Percentiles rank a stretch among this genome's conserved stretches.
phyloP scores from a whole-genome alignment of 768 basidiomycete species.

The Boletus insuetus region DNA sequence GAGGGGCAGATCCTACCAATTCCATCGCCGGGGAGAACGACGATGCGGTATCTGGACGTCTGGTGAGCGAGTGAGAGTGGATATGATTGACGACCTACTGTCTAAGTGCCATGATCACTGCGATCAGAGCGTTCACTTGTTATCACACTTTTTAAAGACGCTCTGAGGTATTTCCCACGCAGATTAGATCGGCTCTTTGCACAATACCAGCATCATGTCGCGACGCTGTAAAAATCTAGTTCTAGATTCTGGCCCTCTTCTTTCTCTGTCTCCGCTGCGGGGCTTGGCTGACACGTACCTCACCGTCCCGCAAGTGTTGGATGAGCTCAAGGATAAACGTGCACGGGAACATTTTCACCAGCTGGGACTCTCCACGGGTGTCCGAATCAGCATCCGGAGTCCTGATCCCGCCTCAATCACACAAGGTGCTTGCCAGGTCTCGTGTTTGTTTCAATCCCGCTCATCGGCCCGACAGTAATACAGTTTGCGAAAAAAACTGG shows the following conservation, averaged over 20 bases:
- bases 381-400: slow-evolving; percentile 65
- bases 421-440: slow-evolving; percentile 43
- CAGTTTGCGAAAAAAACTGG: slow-evolving; percentile 94
- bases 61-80: slow-evolving; percentile 7
- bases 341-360: slow-evolving; percentile 85
- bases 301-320: slow-evolving; percentile 87
- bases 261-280: slow-evolving; percentile 86
- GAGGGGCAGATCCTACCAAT: slow-evolving; percentile 59
- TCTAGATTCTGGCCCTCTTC: slow-evolving; percentile 90
- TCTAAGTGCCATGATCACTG: slow-evolving; percentile 39
- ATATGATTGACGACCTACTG: slow-evolving; percentile 35
- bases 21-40: slow-evolving; percentile 92
- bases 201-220: slow-evolving; percentile 18
- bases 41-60: slow-evolving; percentile 71
- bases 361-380: slow-evolving; percentile 71
- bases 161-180: slow-evolving; percentile 1
- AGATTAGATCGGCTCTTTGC: slow-evolving; percentile 5
- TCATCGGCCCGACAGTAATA: slow-evolving; percentile 56
- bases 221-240: slow-evolving; percentile 75
- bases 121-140: background rate
- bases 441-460: slow-evolving; percentile 6
- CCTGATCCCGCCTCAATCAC: slow-evolving; percentile 70
- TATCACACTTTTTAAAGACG: too few species aligned
- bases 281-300: slow-evolving; percentile 83
- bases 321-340: slow-evolving; percentile 85